Evolutionary conservation across 2,329 filamentous ascomycete species (phyloP).

Genomic region (Fusarium lyarnte): DNA sequence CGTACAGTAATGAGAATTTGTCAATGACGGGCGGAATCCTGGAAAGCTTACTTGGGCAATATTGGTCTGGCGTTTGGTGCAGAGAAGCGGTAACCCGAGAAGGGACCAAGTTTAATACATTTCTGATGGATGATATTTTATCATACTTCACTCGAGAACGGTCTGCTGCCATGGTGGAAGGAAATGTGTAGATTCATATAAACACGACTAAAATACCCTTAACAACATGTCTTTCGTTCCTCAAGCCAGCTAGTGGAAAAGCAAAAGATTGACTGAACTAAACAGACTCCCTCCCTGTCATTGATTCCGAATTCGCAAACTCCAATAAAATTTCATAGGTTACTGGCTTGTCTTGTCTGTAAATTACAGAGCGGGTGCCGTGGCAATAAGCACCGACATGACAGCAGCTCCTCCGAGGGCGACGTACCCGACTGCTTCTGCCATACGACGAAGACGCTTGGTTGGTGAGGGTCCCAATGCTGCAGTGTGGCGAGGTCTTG

Average conservation of each 20-base stretch:
- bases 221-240: not conserved
- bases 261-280: not conserved
- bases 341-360: not conserved
- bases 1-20: slow-evolving; percentile 51
- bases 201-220: not conserved
- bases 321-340: slow-evolving; percentile 21
- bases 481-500: not conserved
- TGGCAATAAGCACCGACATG: slow-evolving; percentile 53
- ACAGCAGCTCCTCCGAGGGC: slow-evolving; percentile 52
- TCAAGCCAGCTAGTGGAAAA: not conserved
- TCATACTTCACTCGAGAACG: not conserved
- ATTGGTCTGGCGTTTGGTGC: slow-evolving; percentile 39
- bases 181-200: slow-evolving; percentile 7
- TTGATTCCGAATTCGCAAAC: slow-evolving; percentile 27
- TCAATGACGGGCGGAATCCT: slow-evolving; percentile 30
- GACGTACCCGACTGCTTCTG: slow-evolving; percentile 50
- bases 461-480: slow-evolving; percentile 20
- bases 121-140: slow-evolving; percentile 7
- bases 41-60: slow-evolving; percentile 29
- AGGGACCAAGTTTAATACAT: slow-evolving; percentile 18
- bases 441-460: slow-evolving; percentile 49
- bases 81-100: slow-evolving; percentile 16
- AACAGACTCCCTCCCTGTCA: not conserved
- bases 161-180: not conserved
- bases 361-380: slow-evolving; percentile 45